Conservation (phyloP, 2,329 filamentous ascomycete species). For the Neofusicoccum cordaticola region DNA sequence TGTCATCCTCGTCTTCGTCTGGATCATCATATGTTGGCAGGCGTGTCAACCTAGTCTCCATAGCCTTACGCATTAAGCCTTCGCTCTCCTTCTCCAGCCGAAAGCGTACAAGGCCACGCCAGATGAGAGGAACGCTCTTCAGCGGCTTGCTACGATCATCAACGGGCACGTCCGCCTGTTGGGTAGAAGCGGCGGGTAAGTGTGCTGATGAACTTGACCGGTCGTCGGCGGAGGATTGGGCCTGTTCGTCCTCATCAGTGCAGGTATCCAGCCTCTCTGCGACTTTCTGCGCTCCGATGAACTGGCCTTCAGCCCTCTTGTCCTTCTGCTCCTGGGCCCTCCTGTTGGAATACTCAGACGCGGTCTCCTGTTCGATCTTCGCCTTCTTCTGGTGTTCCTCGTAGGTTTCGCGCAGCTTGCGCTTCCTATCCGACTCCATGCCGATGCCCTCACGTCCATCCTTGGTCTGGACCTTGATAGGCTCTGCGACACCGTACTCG, state of each 20-base stretch:
- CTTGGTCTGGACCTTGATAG: slow-evolving; percentile 73
- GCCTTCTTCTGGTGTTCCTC: slow-evolving; percentile 32
- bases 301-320: slow-evolving; percentile 59
- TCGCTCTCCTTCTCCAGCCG: slow-evolving; percentile 70
- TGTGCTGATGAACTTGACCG: no score
- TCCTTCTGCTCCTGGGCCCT: slow-evolving; percentile 34
- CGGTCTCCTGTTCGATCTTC: slow-evolving; percentile 47
- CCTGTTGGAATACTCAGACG: slow-evolving; percentile 35
- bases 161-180: slow-evolving; percentile 14
- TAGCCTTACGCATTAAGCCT: slow-evolving; percentile 60
- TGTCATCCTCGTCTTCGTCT: slow-evolving; percentile 71
- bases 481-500: slow-evolving; percentile 60
- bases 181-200: not conserved
- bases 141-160: slow-evolving; percentile 50
- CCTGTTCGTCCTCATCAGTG: slow-evolving; percentile 30
- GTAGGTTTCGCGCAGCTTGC: slow-evolving; percentile 53
- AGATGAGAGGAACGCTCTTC: slow-evolving; percentile 72
- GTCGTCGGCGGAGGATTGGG: slow-evolving; percentile 9
- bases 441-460: slow-evolving; percentile 82
- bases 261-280: slow-evolving; percentile 72
- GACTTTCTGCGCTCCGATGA: slow-evolving; percentile 77
- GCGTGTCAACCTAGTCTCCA: slow-evolving; percentile 62
- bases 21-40: slow-evolving; percentile 67
- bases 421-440: slow-evolving; percentile 73
- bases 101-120: slow-evolving; percentile 69